phyloP scores from a whole-genome alignment of 2,329 filamentous ascomycete species.

The Pseudofabraea citricarpa region DNA sequence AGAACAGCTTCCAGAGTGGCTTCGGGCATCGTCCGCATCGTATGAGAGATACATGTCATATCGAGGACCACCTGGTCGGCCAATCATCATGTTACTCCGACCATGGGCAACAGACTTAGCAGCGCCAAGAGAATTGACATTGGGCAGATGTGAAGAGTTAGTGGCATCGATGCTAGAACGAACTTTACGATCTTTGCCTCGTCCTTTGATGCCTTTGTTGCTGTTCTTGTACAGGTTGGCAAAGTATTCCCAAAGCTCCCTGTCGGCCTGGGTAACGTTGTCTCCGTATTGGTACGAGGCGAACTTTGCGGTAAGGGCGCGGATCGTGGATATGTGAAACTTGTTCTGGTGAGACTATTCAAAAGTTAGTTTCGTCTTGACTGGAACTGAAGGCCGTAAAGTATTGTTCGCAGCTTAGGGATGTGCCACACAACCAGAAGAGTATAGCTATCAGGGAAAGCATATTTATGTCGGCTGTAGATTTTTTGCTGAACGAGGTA shows the following conservation, averaged over 20 bases:
- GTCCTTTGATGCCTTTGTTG: constrained; percentile 97
- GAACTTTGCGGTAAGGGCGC: constrained; percentile 66
- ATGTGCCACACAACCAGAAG: too few species aligned
- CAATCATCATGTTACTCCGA: too few species aligned
- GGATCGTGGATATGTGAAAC: constrained; percentile 75
- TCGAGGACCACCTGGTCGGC: too few species aligned
- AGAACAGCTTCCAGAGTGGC: neutral
- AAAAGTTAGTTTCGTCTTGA: constrained; percentile 7
- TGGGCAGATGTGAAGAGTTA: too few species aligned
- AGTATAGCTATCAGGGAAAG: too few species aligned
- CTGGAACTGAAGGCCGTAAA: constrained; percentile 1
- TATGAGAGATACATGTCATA: neutral
- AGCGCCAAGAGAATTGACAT: too few species aligned
- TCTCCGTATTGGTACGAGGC: constrained; percentile 56
- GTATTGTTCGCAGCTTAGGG: too few species aligned
- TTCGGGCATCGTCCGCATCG: neutral
- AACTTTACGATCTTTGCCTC: constrained; percentile 78
- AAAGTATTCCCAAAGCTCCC: constrained; percentile 80
- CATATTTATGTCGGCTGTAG: neutral
- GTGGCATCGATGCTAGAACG: constrained; percentile 14
- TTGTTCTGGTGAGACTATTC: constrained; percentile 84
- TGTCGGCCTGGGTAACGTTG: constrained; percentile 61
- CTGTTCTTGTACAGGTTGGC: constrained; percentile 89
- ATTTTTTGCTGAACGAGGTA: neutral
- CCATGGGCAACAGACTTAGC: too few species aligned